Evolutionary conservation across 768 basidiomycete genomes (phyloP).

Genomic region (Dendrothele bispora): DNA sequence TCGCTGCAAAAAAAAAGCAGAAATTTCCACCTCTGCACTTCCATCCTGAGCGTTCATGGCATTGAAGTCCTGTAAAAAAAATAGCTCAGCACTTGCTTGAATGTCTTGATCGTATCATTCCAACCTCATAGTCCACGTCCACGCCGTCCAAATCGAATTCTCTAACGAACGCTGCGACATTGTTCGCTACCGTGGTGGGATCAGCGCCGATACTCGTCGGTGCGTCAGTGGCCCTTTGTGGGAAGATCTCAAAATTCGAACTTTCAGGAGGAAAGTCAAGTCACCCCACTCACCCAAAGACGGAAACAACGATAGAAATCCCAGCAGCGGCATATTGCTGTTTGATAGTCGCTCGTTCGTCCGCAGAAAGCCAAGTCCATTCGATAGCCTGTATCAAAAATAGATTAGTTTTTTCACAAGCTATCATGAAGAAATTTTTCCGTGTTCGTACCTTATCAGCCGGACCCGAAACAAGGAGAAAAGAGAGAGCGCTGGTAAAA

Average conservation of each 20-base stretch:
- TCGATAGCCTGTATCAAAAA: constrained; percentile 34
- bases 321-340: constrained; percentile 53
- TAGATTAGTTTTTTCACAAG: neutral
- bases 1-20: neutral
- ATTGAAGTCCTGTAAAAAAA: constrained; percentile 50
- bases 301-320: constrained; percentile 57
- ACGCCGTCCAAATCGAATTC: constrained; percentile 64
- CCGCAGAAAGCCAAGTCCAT: constrained; percentile 39
- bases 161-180: constrained; percentile 65
- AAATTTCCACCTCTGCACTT: constrained; percentile 44
- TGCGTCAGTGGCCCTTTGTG: constrained; percentile 30
- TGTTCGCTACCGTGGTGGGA: constrained; percentile 59
- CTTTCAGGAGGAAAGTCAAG: too few species aligned
- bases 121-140: constrained; percentile 71
- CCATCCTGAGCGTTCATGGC: constrained; percentile 55
- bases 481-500: constrained; percentile 30
- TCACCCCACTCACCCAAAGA: constrained; percentile 41
- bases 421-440: neutral
- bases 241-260: too few species aligned
- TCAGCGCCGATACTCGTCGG: constrained; percentile 54
- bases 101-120: constrained; percentile 5
- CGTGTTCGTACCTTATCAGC: constrained; percentile 25
- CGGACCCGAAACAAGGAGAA: constrained; percentile 40
- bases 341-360: constrained; percentile 40
- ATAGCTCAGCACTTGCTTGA: constrained; percentile 1